Conservation (phyloP, 139 green algal species). For the Coccomyxa sp. region DNA sequence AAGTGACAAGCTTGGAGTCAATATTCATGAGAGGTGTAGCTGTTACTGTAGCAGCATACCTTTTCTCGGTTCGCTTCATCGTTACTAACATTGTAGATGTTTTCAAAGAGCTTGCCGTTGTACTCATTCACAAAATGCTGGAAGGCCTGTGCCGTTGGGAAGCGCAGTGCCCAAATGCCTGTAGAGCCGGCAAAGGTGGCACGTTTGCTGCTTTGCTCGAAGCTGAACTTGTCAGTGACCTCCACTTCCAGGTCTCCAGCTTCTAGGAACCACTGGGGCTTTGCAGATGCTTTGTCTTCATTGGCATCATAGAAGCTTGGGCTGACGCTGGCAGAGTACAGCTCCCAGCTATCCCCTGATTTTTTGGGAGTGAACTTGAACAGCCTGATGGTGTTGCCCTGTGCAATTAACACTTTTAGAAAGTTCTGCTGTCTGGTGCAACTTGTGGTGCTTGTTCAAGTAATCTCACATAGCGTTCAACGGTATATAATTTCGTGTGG, state of each 20-base stretch:
- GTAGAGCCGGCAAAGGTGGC: conserved; percentile 48
- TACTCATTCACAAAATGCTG: conserved; percentile 41
- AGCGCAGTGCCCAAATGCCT: conserved; percentile 59
- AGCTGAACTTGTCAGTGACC: conserved; percentile 35
- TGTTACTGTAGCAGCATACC: conserved; percentile 13
- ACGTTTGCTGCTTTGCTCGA: conserved; percentile 14
- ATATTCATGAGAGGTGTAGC: no score
- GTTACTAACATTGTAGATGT: conserved; percentile 64
- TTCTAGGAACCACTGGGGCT: conserved; percentile 45
- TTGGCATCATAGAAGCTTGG: conserved; percentile 64
- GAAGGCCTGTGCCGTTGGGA: conserved; percentile 33
- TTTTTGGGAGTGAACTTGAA: conserved; percentile 52
- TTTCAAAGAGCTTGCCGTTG: conserved; percentile 79
- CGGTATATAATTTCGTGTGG: no score
- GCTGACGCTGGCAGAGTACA: conserved; percentile 32
- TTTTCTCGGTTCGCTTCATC: conserved; percentile 47
- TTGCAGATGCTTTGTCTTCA: conserved; percentile 45
- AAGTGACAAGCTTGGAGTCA: no score
- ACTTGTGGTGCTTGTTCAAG: no score
- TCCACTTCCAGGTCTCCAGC: conserved; percentile 16
- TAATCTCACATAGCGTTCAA: no score
- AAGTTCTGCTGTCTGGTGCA: no score
- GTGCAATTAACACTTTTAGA: neutral
- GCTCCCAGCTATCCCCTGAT: conserved; percentile 44
- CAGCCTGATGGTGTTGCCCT: conserved; percentile 27